These are phyloP conservation scores for Tephrocybe sp. DNA, from an alignment of 768 basidiomycete species.

Conservation along the genomic window DNA sequence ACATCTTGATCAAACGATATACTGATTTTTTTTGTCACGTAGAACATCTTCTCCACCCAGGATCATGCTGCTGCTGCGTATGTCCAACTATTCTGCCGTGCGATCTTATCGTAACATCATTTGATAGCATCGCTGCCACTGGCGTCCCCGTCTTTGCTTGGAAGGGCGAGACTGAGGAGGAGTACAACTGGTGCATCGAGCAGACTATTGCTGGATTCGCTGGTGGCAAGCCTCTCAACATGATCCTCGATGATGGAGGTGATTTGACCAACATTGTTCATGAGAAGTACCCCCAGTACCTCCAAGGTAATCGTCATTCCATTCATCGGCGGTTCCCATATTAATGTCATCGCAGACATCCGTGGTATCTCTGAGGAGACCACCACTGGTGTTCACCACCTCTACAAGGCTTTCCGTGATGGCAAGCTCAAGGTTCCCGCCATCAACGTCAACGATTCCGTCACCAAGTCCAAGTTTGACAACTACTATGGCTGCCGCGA, in stretches of 20 bases:
- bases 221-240: constrained; percentile 81
- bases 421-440: constrained; percentile 96
- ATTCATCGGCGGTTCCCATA: neutral
- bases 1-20: neutral
- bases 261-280: constrained; percentile 94
- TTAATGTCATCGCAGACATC: constrained; percentile 52
- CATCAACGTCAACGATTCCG: constrained; percentile 99
- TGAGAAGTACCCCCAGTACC: constrained; percentile 91
- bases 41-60: constrained; percentile 99
- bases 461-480: constrained; percentile 99
- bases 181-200: constrained; percentile 97
- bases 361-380: constrained; percentile 98
- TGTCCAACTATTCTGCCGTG: constrained; percentile 26
- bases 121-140: constrained; percentile 85
- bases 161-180: constrained; percentile 99
- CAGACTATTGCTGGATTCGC: constrained; percentile 91
- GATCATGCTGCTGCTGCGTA: constrained; percentile 98
- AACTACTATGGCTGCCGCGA: constrained; percentile 99
- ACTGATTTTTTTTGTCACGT: constrained; percentile 5
- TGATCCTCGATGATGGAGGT: constrained; percentile 99
- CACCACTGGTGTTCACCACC: constrained; percentile 98
- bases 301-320: constrained; percentile 49
- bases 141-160: constrained; percentile 98
- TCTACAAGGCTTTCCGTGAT: constrained; percentile 97
- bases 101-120: constrained; percentile 3